Evolutionary conservation across 257 asterid species (phyloP), one percentile per base, ranked within the genome.

Genomic region (Ilex asprella): DNA sequence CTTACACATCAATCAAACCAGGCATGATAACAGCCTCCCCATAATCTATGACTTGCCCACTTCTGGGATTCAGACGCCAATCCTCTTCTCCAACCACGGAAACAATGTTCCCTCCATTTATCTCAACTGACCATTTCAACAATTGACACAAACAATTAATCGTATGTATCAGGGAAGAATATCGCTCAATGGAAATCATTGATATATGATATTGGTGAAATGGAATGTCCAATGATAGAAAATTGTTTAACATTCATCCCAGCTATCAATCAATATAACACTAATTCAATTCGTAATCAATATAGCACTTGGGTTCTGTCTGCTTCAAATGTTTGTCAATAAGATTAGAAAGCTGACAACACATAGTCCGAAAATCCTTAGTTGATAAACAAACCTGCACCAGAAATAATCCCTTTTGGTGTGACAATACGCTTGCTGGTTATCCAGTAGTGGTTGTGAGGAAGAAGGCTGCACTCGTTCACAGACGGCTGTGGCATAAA

Each of bases 1-100:
- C 96, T 81, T 83, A 91, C 98, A 86, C 96, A 55, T 91, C 98
- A 50, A 91, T 68, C 72, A 91, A 76, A 46, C 98, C 98, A 31
- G 98, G 98, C 92, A 91, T 91, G 62, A 91, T 78, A 58, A 86
- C 95, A 54, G 96, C 92, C 60, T 88, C 82, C 59, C 87, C 88
- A 65, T 86, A 88, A 65, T 91, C 85, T 64, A 84, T 27, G 43
- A 84, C 76, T 55, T 82, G 84, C 67, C 39, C 74, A 66, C 72
- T 69, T 82, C 75, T 57, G 44, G 76, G 62, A 60, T 65, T 77
- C 57, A 60, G 73, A 64, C 71, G 79, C 95, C 92, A 85, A 29
- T 71, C 76, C 65, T 86, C 89, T 76, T 86, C 94, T 73, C 83
- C 85, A 55, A 83, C 83, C 43, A 91, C 75, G 60, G 93, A 73